Evolutionary conservation across 768 basidiomycete species (phyloP).

Genomic region (Agrocybe praecox): DNA sequence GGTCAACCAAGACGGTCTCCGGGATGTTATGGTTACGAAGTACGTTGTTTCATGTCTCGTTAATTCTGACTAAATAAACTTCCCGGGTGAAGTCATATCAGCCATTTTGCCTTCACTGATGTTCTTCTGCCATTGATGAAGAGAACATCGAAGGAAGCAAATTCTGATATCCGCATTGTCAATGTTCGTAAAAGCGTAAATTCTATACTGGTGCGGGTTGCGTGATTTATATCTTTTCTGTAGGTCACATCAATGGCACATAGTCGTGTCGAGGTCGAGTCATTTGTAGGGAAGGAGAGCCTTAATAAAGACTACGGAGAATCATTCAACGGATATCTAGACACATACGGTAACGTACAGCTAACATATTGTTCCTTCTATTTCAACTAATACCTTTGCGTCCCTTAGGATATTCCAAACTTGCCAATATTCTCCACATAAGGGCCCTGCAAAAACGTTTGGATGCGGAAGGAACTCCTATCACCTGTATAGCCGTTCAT

Average conservation of each 20-base stretch:
- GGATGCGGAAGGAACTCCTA: constrained; percentile 32
- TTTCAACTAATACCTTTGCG: not conserved
- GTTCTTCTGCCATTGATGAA: constrained; percentile 54
- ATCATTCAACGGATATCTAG: constrained; percentile 16
- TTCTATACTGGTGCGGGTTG: constrained; percentile 32
- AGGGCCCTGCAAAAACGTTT: constrained; percentile 52
- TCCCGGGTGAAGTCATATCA: constrained; percentile 43
- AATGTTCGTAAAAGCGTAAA: constrained; percentile 38
- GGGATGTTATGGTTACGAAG: constrained; percentile 40
- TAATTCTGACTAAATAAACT: not conserved
- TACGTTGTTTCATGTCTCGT: not conserved
- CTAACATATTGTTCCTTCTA: not conserved
- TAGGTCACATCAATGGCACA: constrained; percentile 13
- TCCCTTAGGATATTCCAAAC: constrained; percentile 48
- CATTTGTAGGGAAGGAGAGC: constrained; percentile 33
- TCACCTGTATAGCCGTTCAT: constrained; percentile 41
- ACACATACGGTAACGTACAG: constrained; percentile 33
- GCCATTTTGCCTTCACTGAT: constrained; percentile 56
- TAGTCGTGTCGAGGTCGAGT: constrained; percentile 1
- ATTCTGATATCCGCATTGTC: constrained; percentile 63
- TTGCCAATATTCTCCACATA: constrained; percentile 52
- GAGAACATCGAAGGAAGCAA: constrained; percentile 46
- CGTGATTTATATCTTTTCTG: constrained; percentile 12
- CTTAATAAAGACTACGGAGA: constrained; percentile 37
- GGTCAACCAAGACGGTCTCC: constrained; percentile 36